Percentiles rank a stretch among this genome's conserved stretches.
Evolutionary conservation across 768 basidiomycete genomes (phyloP).

Genomic region (Mycena rebaudengoi): DNA sequence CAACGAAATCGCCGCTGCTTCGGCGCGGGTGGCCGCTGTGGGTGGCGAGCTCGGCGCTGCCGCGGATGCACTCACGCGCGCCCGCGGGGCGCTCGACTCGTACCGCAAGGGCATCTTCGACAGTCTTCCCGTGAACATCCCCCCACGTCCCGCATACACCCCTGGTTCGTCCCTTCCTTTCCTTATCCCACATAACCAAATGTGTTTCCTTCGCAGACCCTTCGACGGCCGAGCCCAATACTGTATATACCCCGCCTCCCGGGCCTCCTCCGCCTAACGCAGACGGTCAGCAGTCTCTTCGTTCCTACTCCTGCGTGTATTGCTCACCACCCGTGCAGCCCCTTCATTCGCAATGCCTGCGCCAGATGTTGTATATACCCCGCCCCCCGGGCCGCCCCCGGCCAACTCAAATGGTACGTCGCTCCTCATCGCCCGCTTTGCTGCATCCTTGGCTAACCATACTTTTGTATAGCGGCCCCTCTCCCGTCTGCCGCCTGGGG

Average conservation of each 20-base stretch:
- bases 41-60: slow-evolving; percentile 30
- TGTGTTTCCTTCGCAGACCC: not conserved
- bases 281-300: not conserved
- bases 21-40: slow-evolving; percentile 4
- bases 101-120: slow-evolving; percentile 25
- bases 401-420: no score
- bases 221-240: not conserved
- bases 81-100: slow-evolving; percentile 20
- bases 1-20: slow-evolving; percentile 11
- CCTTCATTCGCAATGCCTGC: no score
- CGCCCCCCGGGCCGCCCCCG: no score
- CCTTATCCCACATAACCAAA: no score
- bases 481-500: slow-evolving; percentile 36
- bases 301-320: not conserved
- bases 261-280: not conserved
- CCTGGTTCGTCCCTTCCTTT: not conserved
- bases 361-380: no score
- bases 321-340: no score
- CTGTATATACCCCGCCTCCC: not conserved
- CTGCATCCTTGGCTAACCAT: no score
- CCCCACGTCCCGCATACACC: not conserved
- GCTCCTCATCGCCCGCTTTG: not conserved
- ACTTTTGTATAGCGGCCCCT: no score
- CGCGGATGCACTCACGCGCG: slow-evolving; percentile 20
- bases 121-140: not conserved